Conservation (phyloP, 805 yeast species). For the Hanseniaspora lachancei region DNA sequence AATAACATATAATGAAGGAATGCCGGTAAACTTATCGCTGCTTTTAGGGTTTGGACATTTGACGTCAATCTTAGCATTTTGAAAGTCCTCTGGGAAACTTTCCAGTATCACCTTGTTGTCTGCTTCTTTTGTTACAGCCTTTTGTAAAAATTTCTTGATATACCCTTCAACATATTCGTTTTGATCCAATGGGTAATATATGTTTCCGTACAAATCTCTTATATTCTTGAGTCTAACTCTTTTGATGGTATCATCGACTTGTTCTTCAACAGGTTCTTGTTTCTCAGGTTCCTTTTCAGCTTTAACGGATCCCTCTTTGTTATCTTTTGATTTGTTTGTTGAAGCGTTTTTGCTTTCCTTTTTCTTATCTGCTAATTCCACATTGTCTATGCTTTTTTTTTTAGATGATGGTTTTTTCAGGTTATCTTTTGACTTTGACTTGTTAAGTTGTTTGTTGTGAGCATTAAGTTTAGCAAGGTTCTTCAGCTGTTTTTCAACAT, state of each 20-base stretch:
- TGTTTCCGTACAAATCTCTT: conserved; percentile 27
- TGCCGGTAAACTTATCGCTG: conserved; percentile 42
- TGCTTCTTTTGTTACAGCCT: conserved; percentile 30
- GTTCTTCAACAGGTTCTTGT: background rate
- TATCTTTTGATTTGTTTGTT: background rate
- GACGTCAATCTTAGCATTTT: conserved; percentile 29
- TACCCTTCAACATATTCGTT: conserved; percentile 35
- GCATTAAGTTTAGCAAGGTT: conserved; percentile 2
- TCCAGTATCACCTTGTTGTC: conserved; percentile 29
- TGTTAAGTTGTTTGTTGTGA: background rate
- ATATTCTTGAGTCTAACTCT: conserved; percentile 28
- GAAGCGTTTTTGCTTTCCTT: conserved; percentile 12
- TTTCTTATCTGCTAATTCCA: conserved; percentile 12
- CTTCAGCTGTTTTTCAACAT: conserved; percentile 10
- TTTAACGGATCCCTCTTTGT: background rate
- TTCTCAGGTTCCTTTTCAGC: background rate
- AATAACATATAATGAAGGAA: conserved; percentile 55
- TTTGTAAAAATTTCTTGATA: conserved; percentile 35
- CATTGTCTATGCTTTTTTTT: conserved; percentile 12
- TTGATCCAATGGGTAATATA: conserved; percentile 25
- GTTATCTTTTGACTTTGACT: background rate
- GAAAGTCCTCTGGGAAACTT: conserved; percentile 17
- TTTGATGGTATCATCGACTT: conserved; percentile 13
- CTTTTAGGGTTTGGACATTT: conserved; percentile 40
- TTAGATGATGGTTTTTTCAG: conserved; percentile 3